These are phyloP conservation scores for Aspergillus sp. DNA, from an alignment of 2,329 filamentous ascomycete genomes.

Conservation along the genomic window DNA sequence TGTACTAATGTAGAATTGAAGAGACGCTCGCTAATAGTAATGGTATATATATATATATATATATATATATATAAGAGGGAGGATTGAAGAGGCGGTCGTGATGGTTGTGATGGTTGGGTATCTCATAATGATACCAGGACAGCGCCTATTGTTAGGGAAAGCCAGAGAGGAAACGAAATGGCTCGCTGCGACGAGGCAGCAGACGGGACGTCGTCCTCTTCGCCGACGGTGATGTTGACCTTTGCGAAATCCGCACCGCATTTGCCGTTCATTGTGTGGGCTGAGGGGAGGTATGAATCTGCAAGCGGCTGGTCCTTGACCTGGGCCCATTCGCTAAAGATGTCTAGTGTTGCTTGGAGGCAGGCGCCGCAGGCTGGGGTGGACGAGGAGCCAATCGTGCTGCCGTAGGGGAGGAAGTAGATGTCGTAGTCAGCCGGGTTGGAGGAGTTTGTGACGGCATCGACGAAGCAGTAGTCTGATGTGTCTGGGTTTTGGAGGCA, in stretches of 20 bases:
- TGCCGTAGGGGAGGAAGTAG: constrained; percentile 82
- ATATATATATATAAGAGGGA: neutral
- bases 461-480: constrained; percentile 74
- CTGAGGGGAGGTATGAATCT: constrained; percentile 68
- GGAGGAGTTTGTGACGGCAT: constrained; percentile 74
- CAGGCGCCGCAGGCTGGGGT: constrained; percentile 76
- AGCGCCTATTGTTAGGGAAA: constrained; percentile 6
- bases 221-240: constrained; percentile 42
- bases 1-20: neutral
- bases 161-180: constrained; percentile 1
- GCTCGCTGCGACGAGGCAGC: neutral
- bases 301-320: constrained; percentile 67
- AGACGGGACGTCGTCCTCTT: constrained; percentile 11
- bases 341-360: constrained; percentile 74
- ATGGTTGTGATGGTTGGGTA: neutral
- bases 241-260: constrained; percentile 59
- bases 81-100: neutral
- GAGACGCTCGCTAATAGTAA: neutral
- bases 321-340: constrained; percentile 70
- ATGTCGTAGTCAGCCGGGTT: constrained; percentile 73
- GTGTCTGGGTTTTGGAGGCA: constrained; percentile 71
- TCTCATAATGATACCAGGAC: neutral
- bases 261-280: constrained; percentile 67
- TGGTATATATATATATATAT: too few relatives aligned
- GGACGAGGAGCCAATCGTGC: constrained; percentile 64